phyloP scores from a whole-genome alignment of 768 basidiomycete genomes.

The Chlorophyllum brunneum region DNA sequence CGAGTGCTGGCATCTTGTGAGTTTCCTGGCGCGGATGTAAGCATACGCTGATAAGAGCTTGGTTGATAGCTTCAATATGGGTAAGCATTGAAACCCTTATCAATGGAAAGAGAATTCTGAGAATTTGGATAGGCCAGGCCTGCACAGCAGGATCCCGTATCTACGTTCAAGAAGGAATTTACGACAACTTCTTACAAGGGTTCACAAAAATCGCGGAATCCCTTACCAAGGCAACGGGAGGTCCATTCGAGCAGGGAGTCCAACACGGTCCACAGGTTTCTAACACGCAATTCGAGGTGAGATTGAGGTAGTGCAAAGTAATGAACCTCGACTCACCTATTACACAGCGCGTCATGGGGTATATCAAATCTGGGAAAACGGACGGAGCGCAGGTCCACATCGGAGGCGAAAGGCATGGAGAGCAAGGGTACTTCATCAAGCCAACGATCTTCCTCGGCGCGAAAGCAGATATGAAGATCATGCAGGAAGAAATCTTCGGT shows the following conservation, averaged over 20 bases:
- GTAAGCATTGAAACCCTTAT: constrained; percentile 5
- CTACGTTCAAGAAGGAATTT: constrained; percentile 74
- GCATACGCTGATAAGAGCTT: background rate
- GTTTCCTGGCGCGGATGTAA: constrained; percentile 18
- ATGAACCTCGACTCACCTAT: background rate
- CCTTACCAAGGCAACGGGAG: constrained; percentile 49
- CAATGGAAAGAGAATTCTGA: background rate
- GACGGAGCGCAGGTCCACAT: constrained; percentile 64
- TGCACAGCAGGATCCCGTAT: constrained; percentile 83
- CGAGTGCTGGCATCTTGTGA: constrained; percentile 62
- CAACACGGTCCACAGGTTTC: constrained; percentile 75
- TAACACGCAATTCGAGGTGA: constrained; percentile 59
- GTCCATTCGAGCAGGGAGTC: constrained; percentile 53
- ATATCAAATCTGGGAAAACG: constrained; percentile 71
- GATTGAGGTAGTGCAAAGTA: constrained; percentile 15
- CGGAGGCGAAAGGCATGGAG: constrained; percentile 58
- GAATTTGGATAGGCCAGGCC: constrained; percentile 42
- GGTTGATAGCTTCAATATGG: constrained; percentile 25
- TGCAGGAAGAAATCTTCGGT: constrained; percentile 75
- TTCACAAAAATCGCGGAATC: constrained; percentile 51
- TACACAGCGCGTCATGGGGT: constrained; percentile 64
- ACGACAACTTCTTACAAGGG: constrained; percentile 66
- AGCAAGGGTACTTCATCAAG: constrained; percentile 57
- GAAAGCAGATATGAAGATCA: constrained; percentile 69
- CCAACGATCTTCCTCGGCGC: constrained; percentile 76